Base-by-base conservation (phyloP, 371 early-diverging fungal species). In the Mucor irregularis region DNA sequence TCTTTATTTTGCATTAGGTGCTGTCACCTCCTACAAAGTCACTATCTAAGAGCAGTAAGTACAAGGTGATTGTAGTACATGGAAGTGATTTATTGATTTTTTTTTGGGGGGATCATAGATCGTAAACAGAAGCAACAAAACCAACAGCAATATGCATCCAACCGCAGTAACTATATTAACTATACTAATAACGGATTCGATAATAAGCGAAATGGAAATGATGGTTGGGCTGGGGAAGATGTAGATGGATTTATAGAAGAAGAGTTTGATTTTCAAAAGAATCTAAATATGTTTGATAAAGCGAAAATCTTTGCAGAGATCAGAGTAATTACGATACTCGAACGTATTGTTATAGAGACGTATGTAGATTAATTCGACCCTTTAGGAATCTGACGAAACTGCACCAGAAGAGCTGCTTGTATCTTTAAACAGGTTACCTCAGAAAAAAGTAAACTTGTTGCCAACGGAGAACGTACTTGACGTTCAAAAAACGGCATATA, bases 261-360 rank as follows among this genome's bases (percentile, higher is more conserved):
- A 34, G 92, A 91, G 51, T 93, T 93, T 74, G 92, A 92, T 60
- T 91, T 92, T 58, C 89, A 91, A 63, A 83, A 84, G 26, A 87
- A 89, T 54, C 62, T 93, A 25, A 66, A 74, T n/a, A 79, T 84
- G 71, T 88, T 89, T 82, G 85, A 93, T 59, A 93, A 93, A 74
- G 76, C 78, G 22, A 80, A 80, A 39, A 84, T 90, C 45, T 93
- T 91, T 86, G 90, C 82, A 14, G 88, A 92, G 62, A 90, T 93
- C 33, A 75, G 87, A 60, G 85, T 80, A 80, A 65, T 57, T 37
- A 30, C 0, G n/a, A 0, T 34, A 2, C 16, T 14, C 2, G 4
- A 17, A 3, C 17, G 17, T 10, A n/a, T n/a, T n/a, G n/a, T n/a
- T n/a, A n/a, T n/a, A n/a, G n/a, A n/a, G n/a, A 25, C n/a, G 17